Conservation (phyloP, 306 rosid species). For the Trifolium pratense region DNA sequence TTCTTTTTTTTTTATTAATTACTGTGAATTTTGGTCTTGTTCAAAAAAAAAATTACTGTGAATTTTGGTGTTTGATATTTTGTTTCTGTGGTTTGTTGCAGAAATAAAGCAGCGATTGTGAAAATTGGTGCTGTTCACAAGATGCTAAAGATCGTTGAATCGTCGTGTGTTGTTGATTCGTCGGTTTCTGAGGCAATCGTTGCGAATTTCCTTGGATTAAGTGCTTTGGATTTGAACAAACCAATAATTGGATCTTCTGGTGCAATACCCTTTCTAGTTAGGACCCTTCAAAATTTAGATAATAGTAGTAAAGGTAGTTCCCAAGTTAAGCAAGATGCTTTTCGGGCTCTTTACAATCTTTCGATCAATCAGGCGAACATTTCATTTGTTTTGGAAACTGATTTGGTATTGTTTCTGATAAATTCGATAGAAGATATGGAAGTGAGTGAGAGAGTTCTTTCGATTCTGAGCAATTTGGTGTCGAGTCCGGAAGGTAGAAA, state of each 20-base stretch:
- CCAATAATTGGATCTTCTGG: slow-evolving; percentile 92
- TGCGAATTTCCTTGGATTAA: slow-evolving; percentile 90
- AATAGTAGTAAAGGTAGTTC: slow-evolving; percentile 39
- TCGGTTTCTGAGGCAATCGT: slow-evolving; percentile 80
- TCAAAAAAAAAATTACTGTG: not conserved
- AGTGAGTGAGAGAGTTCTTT: slow-evolving; percentile 75
- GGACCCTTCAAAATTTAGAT: slow-evolving; percentile 54
- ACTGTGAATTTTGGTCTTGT: slow-evolving; percentile 16
- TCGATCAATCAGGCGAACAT: slow-evolving; percentile 69
- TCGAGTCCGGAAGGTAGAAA: slow-evolving; percentile 82
- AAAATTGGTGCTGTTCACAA: slow-evolving; percentile 91
- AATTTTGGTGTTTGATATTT: slow-evolving; percentile 20
- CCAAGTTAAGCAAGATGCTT: slow-evolving; percentile 86
- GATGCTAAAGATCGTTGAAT: slow-evolving; percentile 81
- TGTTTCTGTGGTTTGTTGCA: slow-evolving; percentile 43
- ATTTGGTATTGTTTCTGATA: slow-evolving; percentile 63
- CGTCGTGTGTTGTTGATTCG: slow-evolving; percentile 48
- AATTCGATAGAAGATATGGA: slow-evolving; percentile 79
- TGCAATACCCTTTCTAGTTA: slow-evolving; percentile 81
- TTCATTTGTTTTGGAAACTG: slow-evolving; percentile 69
- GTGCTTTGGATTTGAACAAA: slow-evolving; percentile 92
- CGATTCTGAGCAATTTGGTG: slow-evolving; percentile 75
- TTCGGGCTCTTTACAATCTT: slow-evolving; percentile 90
- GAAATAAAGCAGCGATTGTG: slow-evolving; percentile 91
- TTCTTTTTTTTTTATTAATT: not conserved